Percentiles rank a stretch among this genome's conserved stretches.
Conservation (phyloP, 176 grass and related monocot species). For the Triticum timopheevii region DNA sequence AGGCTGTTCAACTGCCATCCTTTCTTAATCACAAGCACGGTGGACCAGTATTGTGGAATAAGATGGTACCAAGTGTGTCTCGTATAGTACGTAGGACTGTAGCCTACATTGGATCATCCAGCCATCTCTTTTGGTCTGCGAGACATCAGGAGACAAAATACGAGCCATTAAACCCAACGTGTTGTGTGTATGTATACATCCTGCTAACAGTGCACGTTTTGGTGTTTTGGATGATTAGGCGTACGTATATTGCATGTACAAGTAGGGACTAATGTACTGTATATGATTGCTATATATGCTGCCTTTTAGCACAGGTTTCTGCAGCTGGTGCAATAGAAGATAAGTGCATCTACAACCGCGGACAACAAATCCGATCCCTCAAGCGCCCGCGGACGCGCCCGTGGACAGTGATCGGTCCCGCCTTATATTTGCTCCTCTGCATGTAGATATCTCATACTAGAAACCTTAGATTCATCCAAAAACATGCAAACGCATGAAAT, state of each 20-base stretch:
- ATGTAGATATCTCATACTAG: no score
- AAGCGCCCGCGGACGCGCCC: no score
- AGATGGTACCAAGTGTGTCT: slow-evolving; percentile 5
- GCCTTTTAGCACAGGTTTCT: no score
- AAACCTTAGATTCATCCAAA: no score
- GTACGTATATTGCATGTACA: slow-evolving; percentile 10
- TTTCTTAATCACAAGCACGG: slow-evolving; percentile 9
- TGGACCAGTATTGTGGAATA: not conserved
- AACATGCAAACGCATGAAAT: no score
- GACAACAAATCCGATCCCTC: no score
- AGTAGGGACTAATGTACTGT: no score
- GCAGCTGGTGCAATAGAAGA: slow-evolving; percentile 14
- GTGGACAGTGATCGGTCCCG: no score
- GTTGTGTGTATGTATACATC: not conserved
- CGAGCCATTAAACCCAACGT: slow-evolving; percentile 6
- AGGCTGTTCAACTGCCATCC: slow-evolving; percentile 25
- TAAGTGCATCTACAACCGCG: not conserved
- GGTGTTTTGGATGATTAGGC: not conserved
- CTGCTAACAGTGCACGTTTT: not conserved
- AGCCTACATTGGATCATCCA: slow-evolving; percentile 13
- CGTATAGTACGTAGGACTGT: not conserved
- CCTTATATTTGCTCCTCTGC: no score
- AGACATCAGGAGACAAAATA: not conserved
- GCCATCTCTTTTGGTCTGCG: slow-evolving; percentile 2
- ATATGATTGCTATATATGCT: no score